phyloP scores from a whole-genome alignment of 208 protist genomes.

The Tritrichomonas foetus region DNA sequence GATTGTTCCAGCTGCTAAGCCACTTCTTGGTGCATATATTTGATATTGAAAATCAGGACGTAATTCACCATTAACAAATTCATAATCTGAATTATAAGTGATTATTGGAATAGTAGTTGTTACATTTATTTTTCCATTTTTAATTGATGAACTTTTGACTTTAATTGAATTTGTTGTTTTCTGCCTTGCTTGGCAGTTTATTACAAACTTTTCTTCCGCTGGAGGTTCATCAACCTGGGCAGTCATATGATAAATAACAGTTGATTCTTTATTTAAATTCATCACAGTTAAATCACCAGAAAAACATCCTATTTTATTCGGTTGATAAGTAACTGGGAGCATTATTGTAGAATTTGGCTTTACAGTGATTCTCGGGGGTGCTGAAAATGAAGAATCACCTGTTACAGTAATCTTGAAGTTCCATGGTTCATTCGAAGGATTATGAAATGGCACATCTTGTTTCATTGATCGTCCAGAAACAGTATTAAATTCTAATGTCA shows the following conservation, averaged over 20 bases:
- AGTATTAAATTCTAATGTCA: not conserved
- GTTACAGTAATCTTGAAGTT: not conserved
- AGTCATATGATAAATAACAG: not conserved
- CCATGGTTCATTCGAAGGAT: not conserved
- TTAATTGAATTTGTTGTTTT: too few relatives aligned
- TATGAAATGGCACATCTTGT: not conserved
- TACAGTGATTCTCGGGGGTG: not conserved
- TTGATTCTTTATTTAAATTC: not conserved
- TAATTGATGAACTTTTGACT: not conserved
- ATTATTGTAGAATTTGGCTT: not conserved
- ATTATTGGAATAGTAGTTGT: conserved; percentile 12
- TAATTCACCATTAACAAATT: not conserved
- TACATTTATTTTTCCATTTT: conserved; percentile 5
- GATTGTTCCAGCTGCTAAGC: not conserved
- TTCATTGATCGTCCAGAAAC: not conserved
- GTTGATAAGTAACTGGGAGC: not conserved
- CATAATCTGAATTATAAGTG: not conserved
- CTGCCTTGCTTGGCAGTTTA: not conserved
- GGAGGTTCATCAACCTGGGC: not conserved
- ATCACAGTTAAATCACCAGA: not conserved
- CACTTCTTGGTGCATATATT: not conserved
- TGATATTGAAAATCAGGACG: too few relatives aligned
- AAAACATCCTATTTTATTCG: not conserved
- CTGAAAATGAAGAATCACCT: not conserved
- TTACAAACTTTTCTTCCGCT: not conserved